Evolutionary conservation across 768 basidiomycete genomes (phyloP).

Genomic region (Leccinellum albellum): DNA sequence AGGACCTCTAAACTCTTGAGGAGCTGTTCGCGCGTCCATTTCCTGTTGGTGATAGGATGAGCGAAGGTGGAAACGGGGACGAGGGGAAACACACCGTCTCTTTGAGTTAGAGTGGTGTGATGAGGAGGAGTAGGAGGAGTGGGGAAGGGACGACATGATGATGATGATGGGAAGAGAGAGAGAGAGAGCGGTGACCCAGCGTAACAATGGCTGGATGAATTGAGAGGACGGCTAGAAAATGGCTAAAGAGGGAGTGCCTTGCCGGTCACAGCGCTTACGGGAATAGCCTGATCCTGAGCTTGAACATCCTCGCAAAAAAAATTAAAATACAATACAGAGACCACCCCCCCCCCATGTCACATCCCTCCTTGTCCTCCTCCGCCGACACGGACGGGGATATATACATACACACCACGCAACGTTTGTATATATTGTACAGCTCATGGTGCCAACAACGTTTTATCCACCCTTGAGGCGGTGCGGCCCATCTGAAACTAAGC

Average conservation of each 20-base stretch:
- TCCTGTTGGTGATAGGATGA: constrained; percentile 29
- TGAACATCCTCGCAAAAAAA: neutral
- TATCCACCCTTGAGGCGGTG: constrained; percentile 8
- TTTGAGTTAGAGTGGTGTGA: constrained; percentile 18
- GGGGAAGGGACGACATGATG: constrained; percentile 32
- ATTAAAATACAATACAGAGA: constrained; percentile 4
- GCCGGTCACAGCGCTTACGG: constrained; percentile 36
- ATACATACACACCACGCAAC: neutral
- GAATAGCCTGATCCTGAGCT: constrained; percentile 10
- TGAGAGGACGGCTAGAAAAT: constrained; percentile 33
- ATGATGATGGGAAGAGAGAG: constrained; percentile 35
- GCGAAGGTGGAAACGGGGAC: constrained; percentile 14
- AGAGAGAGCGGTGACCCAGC: constrained; percentile 35
- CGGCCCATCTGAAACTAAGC: constrained; percentile 12
- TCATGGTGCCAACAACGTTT: constrained; percentile 23
- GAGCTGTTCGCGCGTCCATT: constrained; percentile 37
- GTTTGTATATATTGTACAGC: constrained; percentile 17
- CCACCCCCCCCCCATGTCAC: neutral
- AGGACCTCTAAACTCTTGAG: constrained; percentile 39
- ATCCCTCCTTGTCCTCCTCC: neutral
- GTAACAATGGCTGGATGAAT: constrained; percentile 41
- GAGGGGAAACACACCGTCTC: constrained; percentile 31
- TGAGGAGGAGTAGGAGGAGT: constrained; percentile 24
- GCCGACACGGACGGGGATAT: constrained; percentile 1
- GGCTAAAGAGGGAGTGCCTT: constrained; percentile 34